phyloP scores from a whole-genome alignment of 768 basidiomycete genomes.

The Rhizopogon rudus region DNA sequence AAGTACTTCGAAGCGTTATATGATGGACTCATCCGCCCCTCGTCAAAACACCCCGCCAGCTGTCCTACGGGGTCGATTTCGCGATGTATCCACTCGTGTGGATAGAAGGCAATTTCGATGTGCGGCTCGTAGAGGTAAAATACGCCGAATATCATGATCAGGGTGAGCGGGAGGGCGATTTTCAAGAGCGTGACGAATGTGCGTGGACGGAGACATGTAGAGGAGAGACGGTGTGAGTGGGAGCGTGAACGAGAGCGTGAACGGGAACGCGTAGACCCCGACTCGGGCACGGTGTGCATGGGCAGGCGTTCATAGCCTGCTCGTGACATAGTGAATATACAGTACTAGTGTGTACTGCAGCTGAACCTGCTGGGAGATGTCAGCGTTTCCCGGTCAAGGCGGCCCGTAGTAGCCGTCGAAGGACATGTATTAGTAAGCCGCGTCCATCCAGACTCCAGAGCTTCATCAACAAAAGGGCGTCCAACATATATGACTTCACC shows the following conservation, averaged over 20 bases:
- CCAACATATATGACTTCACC: no score
- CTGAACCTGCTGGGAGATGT: neutral
- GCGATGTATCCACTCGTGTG: constrained; percentile 64
- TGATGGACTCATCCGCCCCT: constrained; percentile 47
- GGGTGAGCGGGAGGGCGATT: constrained; percentile 33
- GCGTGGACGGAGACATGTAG: constrained; percentile 29
- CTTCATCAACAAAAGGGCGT: no score
- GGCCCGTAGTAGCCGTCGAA: no score
- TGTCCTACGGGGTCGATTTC: constrained; percentile 66
- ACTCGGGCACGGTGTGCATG: constrained; percentile 36
- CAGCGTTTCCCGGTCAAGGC: neutral
- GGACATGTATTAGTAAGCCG: no score
- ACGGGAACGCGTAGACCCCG: constrained; percentile 21
- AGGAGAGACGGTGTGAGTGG: constrained; percentile 12
- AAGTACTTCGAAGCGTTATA: constrained; percentile 67
- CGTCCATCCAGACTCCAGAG: no score
- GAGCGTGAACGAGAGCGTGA: constrained; percentile 24
- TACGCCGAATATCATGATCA: constrained; percentile 38
- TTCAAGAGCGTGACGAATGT: constrained; percentile 37
- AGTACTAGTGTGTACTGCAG: neutral
- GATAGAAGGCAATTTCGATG: constrained; percentile 79
- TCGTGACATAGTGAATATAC: constrained; percentile 27
- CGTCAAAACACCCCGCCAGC: constrained; percentile 72
- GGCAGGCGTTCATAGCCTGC: constrained; percentile 45
- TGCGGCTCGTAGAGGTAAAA: constrained; percentile 75